These are phyloP conservation scores for Aegle marmelos DNA, from an alignment of 345 rosid species.

Conservation along the genomic window DNA sequence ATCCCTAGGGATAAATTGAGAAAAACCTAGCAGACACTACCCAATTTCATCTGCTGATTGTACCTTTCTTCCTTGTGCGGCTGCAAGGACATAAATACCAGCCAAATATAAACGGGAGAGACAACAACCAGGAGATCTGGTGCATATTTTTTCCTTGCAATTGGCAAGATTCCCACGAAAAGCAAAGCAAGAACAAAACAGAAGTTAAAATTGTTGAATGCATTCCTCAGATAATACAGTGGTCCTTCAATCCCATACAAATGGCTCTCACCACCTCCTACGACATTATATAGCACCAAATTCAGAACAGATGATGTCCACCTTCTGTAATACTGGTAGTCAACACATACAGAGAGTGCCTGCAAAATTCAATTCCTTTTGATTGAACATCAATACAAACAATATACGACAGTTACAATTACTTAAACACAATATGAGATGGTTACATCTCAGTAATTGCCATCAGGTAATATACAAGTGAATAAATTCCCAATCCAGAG, in stretches of 20 bases:
- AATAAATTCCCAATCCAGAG: conserved; percentile 1
- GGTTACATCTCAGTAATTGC: background rate
- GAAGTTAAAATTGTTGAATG: conserved; percentile 92
- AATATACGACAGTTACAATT: too few relatives aligned
- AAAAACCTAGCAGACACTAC: background rate
- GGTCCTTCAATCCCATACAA: conserved; percentile 88
- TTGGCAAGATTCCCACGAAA: conserved; percentile 61
- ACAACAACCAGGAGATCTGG: conserved; percentile 70
- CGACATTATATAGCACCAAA: conserved; percentile 85
- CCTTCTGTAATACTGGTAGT: conserved; percentile 60
- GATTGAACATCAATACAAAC: conserved; percentile 8
- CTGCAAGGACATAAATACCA: conserved; percentile 90
- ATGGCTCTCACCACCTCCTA: conserved; percentile 98
- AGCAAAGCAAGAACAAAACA: conserved; percentile 81
- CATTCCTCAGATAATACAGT: conserved; percentile 76
- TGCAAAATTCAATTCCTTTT: conserved; percentile 31
- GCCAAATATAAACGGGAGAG: conserved; percentile 87
- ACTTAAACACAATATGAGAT: background rate
- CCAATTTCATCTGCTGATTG: conserved; percentile 1
- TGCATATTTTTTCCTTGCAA: conserved; percentile 68
- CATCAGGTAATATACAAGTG: background rate
- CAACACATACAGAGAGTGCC: conserved; percentile 72
- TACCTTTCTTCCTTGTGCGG: conserved; percentile 99
- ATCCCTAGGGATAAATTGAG: too few relatives aligned
- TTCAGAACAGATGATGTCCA: conserved; percentile 92